Percentiles rank a stretch among this genome's conserved stretches.
Conservation (phyloP, 192 early-diverging fungal genomes). For the Allomyces macrogynus region DNA sequence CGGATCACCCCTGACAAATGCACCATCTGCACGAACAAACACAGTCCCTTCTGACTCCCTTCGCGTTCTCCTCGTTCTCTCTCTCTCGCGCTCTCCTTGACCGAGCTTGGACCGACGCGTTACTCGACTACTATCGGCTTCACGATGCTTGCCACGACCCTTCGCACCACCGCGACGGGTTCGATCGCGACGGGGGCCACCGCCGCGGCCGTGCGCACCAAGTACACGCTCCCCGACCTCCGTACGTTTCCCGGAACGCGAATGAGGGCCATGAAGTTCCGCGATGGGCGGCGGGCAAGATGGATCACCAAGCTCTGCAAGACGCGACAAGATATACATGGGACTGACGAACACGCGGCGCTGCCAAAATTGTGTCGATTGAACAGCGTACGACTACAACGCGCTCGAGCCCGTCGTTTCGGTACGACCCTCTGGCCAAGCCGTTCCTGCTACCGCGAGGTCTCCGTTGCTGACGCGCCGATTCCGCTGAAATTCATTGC, state of each 20-base stretch:
- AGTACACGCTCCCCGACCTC: slow-evolving; percentile 77
- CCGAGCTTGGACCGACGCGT: too few species aligned
- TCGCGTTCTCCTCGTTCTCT: too few species aligned
- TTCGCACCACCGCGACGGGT: background rate
- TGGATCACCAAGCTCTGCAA: too few species aligned
- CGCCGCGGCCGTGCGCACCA: slow-evolving; percentile 15
- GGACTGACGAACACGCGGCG: slow-evolving; percentile 14
- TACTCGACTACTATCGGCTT: background rate
- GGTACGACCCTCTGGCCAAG: slow-evolving; percentile 7
- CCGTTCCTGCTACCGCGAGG: background rate
- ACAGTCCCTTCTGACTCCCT: too few species aligned
- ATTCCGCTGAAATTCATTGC: background rate
- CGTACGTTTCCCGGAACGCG: slow-evolving; percentile 38
- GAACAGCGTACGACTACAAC: background rate
- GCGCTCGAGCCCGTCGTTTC: slow-evolving; percentile 84
- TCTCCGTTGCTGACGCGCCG: background rate
- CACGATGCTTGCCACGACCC: background rate
- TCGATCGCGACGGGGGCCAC: background rate
- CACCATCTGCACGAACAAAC: too few species aligned
- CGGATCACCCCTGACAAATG: too few species aligned
- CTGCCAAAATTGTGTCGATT: background rate
- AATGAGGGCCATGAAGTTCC: too few species aligned
- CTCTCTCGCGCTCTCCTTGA: too few species aligned
- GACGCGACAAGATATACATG: slow-evolving; percentile 7
- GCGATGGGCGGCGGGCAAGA: too few species aligned